These are phyloP conservation scores for Inonotus hispidus DNA, from an alignment of 1,284 basidiomycete species.

Conservation along the genomic window DNA sequence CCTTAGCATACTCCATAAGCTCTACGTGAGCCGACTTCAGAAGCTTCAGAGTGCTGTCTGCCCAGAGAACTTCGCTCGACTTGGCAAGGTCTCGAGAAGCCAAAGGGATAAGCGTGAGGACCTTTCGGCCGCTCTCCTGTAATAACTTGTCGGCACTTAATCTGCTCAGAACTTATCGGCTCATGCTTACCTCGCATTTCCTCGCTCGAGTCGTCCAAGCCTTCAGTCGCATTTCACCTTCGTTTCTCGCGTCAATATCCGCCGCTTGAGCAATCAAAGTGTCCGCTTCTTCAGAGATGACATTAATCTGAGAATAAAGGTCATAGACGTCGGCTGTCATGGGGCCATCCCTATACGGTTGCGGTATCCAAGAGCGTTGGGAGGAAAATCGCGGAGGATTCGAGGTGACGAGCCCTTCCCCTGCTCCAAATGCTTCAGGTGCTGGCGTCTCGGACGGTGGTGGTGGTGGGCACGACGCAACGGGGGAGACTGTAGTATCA, in stretches of 20 bases:
- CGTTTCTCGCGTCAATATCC: not conserved
- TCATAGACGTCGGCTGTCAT: not conserved
- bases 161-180: not conserved
- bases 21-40: not conserved
- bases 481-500: not conserved
- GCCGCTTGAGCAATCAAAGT: not conserved
- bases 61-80: not conserved
- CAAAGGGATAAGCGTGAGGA: not conserved
- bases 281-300: not conserved
- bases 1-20: not conserved
- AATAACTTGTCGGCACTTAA: not conserved
- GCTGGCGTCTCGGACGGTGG: not conserved
- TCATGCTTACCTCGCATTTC: not conserved
- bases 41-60: not conserved
- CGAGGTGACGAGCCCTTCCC: not conserved
- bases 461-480: not conserved
- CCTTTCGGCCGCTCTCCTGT: not conserved
- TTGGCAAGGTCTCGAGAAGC: not conserved
- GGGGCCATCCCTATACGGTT: not conserved
- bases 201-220: not conserved
- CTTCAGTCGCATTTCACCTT: not conserved
- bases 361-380: not conserved
- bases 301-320: not conserved
- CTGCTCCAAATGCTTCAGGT: not conserved
- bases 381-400: not conserved